Evolutionary conservation across 176 grass and related monocot species (phyloP), one percentile per base, ranked within the genome.

Genomic region (Secale cereale): DNA sequence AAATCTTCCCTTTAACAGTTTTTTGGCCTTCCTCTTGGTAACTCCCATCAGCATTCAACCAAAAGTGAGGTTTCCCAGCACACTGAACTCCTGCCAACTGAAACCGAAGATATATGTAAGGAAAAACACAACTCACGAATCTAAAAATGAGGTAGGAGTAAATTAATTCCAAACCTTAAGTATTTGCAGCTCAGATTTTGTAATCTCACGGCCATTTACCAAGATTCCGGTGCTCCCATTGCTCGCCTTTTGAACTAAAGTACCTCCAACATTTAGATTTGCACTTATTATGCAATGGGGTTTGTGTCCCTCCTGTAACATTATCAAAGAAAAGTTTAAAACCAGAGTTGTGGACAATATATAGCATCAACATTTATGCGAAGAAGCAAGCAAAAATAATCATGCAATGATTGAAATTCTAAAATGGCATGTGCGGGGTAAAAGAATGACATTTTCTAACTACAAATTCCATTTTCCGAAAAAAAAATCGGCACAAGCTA

Each of bases 61-160:
- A 99, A 92, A 99, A 99, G 64, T 99, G 97, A 94, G 94, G 97
- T 79, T 90, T 94, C 62, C 97, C 97, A 88, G 97, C 97, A 89
- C 97, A 99, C 30, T 99, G 94, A 76, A 99, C 97, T 79, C 97
- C 97, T 48, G 94, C 94, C 86, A 92, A 92, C 97, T 99, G 77
- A 70, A 94, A 86, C 72, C 2, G 77, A 87, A 77, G 14, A 86
- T 19, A 64, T 22, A 22, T 32, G 69, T 52, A 82, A 63, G 32
- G 1, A 72, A 68, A 76, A 71, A 14, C 56, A 8, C 19, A 77
- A 33, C 79, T 50, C 23, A 65, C 37, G 81, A 73, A 78, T 90
- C 20, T n/a, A 48, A 54, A 82, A 48, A 27, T 37, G 16, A 32
- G 41, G 33, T 37, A 76, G 46, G 52, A 79, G n/a, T 78, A 83